phyloP scores from a whole-genome alignment of 2,329 filamentous ascomycete species.

The Thielaviopsis cerberus region DNA sequence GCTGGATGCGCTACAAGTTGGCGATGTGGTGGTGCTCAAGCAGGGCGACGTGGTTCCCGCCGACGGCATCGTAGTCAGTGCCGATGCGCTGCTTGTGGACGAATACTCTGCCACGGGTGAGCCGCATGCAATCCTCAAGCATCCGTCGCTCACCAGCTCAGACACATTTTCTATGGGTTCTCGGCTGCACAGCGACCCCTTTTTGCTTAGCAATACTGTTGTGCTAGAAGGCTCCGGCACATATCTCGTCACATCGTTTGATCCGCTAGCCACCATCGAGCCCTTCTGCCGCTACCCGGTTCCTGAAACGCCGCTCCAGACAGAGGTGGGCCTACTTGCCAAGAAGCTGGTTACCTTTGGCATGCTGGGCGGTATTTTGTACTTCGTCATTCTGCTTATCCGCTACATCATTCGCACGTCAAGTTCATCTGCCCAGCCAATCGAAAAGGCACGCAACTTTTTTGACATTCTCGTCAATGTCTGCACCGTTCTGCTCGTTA shows the following conservation, averaged over 20 bases:
- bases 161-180: not conserved
- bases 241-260: slow-evolving; percentile 58
- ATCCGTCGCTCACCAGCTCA: slow-evolving; percentile 9
- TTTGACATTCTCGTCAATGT: slow-evolving; percentile 21
- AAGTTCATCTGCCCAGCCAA: slow-evolving; percentile 16
- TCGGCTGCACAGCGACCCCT: slow-evolving; percentile 40
- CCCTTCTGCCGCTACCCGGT: slow-evolving; percentile 45
- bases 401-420: slow-evolving; percentile 21
- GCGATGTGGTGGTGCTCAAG: slow-evolving; percentile 55
- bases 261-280: slow-evolving; percentile 48
- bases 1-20: slow-evolving; percentile 52
- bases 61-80: slow-evolving; percentile 51
- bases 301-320: slow-evolving; percentile 61
- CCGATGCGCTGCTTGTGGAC: slow-evolving; percentile 42
- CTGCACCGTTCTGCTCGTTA: slow-evolving; percentile 40
- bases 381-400: slow-evolving; percentile 25
- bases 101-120: slow-evolving; percentile 64
- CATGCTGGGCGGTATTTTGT: slow-evolving; percentile 22
- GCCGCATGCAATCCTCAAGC: slow-evolving; percentile 52
- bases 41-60: slow-evolving; percentile 55
- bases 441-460: slow-evolving; percentile 36
- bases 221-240: slow-evolving; percentile 58
- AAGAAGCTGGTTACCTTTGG: slow-evolving; percentile 46
- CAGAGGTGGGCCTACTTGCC: slow-evolving; percentile 57
- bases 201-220: slow-evolving; percentile 64